Conservation (phyloP, 2,329 filamentous ascomycete genomes). For the Orbilia javanica region DNA sequence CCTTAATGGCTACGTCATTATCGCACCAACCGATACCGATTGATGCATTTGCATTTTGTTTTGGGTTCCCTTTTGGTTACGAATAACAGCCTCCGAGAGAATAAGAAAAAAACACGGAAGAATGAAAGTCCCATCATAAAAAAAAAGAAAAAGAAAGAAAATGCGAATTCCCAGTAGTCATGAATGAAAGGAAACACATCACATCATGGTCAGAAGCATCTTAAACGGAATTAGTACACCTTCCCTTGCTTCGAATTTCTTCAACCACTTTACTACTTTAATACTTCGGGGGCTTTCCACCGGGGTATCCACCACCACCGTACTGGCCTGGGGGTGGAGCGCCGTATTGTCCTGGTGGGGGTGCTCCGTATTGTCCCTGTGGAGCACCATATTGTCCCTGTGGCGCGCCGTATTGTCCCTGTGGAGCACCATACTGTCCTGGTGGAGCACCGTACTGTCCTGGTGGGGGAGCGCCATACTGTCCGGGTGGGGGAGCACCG, state of each 20-base stretch:
- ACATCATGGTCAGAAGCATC: not conserved
- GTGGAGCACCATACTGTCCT: conserved; percentile 63
- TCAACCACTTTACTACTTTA: not conserved
- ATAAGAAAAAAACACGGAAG: not conserved
- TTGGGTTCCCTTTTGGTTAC: not conserved
- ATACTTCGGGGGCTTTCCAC: conserved; percentile 30
- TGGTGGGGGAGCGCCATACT: conserved; percentile 59
- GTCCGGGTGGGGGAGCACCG: conserved; percentile 61
- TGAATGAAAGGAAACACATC: conserved; percentile 3
- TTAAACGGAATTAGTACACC: conserved; percentile 2
- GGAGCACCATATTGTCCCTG: conserved; percentile 62
- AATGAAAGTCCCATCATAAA: conserved; percentile 7
- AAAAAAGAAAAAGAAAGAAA: not conserved
- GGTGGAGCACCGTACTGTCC: conserved; percentile 63
- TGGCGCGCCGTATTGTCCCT: conserved; percentile 63
- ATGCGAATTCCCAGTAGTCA: not conserved
- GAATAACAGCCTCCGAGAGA: not conserved
- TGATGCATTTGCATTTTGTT: not conserved
- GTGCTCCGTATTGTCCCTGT: conserved; percentile 62
- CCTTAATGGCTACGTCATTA: not conserved
- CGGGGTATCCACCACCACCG: conserved; percentile 45
- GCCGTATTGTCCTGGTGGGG: conserved; percentile 62
- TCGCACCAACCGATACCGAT: not conserved
- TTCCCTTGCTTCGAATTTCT: not conserved
- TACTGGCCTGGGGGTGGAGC: conserved; percentile 61